Percentiles rank a stretch among this genome's conserved stretches.
These are phyloP conservation scores for Heterobasidion annosum DNA, from an alignment of 1,284 basidiomycete species.

Conservation along the genomic window DNA sequence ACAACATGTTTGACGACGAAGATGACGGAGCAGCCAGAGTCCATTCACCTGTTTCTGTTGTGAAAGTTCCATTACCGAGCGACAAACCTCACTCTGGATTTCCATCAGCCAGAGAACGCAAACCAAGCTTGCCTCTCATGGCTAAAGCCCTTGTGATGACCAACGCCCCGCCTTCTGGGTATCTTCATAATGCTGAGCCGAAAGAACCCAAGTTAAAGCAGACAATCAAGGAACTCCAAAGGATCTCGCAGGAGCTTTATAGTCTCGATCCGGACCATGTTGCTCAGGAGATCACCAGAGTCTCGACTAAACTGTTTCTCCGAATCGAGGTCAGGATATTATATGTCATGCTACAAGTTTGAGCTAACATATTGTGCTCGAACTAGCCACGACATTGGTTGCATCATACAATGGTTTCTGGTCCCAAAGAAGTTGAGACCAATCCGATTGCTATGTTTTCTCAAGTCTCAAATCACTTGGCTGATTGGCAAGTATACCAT, in stretches of 20 bases:
- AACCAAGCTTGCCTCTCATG: constrained; percentile 49
- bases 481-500: constrained; percentile 45
- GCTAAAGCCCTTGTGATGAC: constrained; percentile 27
- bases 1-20: constrained; percentile 42
- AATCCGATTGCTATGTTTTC: constrained; percentile 66
- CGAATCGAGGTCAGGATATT: constrained; percentile 49
- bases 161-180: constrained; percentile 6
- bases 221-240: constrained; percentile 53
- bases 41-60: not conserved
- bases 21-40: constrained; percentile 17
- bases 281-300: constrained; percentile 70
- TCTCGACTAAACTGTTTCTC: constrained; percentile 54
- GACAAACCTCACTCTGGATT: not conserved
- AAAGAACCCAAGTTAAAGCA: constrained; percentile 28
- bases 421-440: constrained; percentile 50
- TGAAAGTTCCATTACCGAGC: not conserved
- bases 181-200: constrained; percentile 1
- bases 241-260: constrained; percentile 44
- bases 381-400: constrained; percentile 73
- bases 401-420: constrained; percentile 58
- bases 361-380: not conserved
- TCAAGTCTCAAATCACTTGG: constrained; percentile 64
- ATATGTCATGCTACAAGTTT: constrained; percentile 4
- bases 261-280: constrained; percentile 49
- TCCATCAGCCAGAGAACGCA: constrained; percentile 39